A percentile compares a stretch with the other conserved stretches of the same genome.
These are phyloP conservation scores for Puccinia polysora DNA, from an alignment of 1,284 basidiomycete genomes.

Conservation along the genomic window DNA sequence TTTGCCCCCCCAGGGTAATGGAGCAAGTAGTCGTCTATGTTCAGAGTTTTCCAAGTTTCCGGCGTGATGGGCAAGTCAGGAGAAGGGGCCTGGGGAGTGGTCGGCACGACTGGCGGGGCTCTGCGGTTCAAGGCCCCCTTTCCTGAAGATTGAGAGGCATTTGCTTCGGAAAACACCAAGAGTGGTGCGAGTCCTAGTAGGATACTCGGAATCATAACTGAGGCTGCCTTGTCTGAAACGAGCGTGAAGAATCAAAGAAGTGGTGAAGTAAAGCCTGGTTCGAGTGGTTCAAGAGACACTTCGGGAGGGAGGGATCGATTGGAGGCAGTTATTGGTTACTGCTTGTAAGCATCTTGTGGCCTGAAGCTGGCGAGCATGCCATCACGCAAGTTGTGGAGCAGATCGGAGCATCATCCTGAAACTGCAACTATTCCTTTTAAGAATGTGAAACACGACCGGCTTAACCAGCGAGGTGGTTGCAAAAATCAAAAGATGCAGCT, in stretches of 20 bases:
- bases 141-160: not conserved
- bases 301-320: not conserved
- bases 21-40: slow-evolving; percentile 31
- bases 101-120: not conserved
- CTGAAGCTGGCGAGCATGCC: not conserved
- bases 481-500: slow-evolving; percentile 1
- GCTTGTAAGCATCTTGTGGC: no score
- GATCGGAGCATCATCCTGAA: slow-evolving; percentile 23
- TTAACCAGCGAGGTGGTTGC: not conserved
- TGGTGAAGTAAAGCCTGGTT: not conserved
- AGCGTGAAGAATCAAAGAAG: slow-evolving; percentile 5
- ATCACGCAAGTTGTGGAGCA: slow-evolving; percentile 4
- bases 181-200: not conserved
- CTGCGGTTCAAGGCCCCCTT: not conserved
- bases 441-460: not conserved
- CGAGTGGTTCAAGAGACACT: not conserved
- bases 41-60: slow-evolving; percentile 30
- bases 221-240: not conserved
- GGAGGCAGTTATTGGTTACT: not conserved
- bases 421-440: not conserved
- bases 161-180: not conserved
- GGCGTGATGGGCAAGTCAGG: slow-evolving; percentile 17
- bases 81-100: slow-evolving; percentile 8
- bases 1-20: slow-evolving; percentile 31
- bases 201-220: not conserved